Evolutionary conservation across 225 moss, liverwort and hornwort genomes (phyloP), one percentile per base, ranked within the genome.

Genomic region (Polytrichum formosum): DNA sequence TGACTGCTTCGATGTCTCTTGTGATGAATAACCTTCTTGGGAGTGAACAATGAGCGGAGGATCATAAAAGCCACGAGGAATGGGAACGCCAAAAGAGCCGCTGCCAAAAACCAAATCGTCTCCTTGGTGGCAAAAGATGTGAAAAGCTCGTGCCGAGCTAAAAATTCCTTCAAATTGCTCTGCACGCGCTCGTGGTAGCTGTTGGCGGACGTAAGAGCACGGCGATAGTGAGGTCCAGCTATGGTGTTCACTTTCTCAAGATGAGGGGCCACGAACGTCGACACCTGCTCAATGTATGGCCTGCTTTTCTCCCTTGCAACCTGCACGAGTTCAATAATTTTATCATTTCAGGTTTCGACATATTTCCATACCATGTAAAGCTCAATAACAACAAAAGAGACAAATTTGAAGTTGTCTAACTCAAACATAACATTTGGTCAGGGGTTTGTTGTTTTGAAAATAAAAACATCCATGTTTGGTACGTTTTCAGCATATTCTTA

Each of bases 1-100:
- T 81, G 83, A 7, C 78, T 72, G 76, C 81, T 79, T 26, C 87
- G 81, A 56, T 81, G 84, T 54, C 87, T 63, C 76, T 84, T 87
- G 64, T 81, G 81, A 6, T 74, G 77, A 18, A 26, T 64, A 5
- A 75, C 35, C 28, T 68, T 75, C 58, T 68, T 66, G 56, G 81
- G 76, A 37, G 37, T 0, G 17, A 63, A 75, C 67, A 77, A 16
- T 8, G 77, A 73, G 21, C 79, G 78, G 7, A 87, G 37, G 6
- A 84, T 56, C 77, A 84, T 55, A 68, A 82, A 75, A 13, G 69
- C 35, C 0, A 31, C 63, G 26, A 81, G 77, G 9, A 84, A 59
- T 5, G 87, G 87, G 7, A 87, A 81, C 22, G 75, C 87, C 20
- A 84, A 68, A 27, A 84, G 67, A 0, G 87, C 87, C 6, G 87